phyloP scores from a whole-genome alignment of 2,329 filamentous ascomycete genomes.

The Penicillium oxalicum region DNA sequence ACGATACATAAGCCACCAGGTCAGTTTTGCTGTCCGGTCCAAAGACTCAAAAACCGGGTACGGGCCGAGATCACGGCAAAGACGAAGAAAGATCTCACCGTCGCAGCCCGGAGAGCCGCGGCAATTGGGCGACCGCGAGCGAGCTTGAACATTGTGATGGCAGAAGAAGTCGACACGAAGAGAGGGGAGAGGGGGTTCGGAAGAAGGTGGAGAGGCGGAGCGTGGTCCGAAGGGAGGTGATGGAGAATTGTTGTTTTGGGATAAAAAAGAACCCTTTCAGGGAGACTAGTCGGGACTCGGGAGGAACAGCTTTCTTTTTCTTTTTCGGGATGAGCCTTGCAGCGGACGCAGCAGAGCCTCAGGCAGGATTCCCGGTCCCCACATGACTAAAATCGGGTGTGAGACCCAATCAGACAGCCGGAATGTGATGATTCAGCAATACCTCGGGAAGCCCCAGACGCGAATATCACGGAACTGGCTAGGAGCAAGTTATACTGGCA shows the following conservation, averaged over 20 bases:
- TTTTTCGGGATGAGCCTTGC: slow-evolving; percentile 30
- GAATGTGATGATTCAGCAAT: slow-evolving; percentile 25
- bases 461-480: slow-evolving; percentile 28
- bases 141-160: slow-evolving; percentile 73
- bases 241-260: slow-evolving; percentile 6
- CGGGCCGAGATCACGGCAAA: slow-evolving; percentile 11
- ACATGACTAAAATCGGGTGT: slow-evolving; percentile 16
- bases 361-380: no score
- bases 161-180: slow-evolving; percentile 15
- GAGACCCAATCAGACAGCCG: slow-evolving; percentile 25
- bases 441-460: slow-evolving; percentile 18
- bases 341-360: slow-evolving; percentile 13
- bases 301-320: slow-evolving; percentile 36
- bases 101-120: slow-evolving; percentile 70
- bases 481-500: background rate
- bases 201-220: slow-evolving; percentile 11
- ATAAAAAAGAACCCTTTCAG: slow-evolving; percentile 9
- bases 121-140: slow-evolving; percentile 75
- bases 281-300: slow-evolving; percentile 9
- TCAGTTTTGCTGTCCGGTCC: slow-evolving; percentile 6
- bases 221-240: slow-evolving; percentile 9
- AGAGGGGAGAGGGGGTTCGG: slow-evolving; percentile 17
- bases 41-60: slow-evolving; percentile 4
- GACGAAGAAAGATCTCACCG: slow-evolving; percentile 50
- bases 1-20: background rate